Evolutionary conservation across 2,329 filamentous ascomycete species (phyloP), one percentile per base, ranked within the genome.

Genomic region (Colletotrichum cereale): DNA sequence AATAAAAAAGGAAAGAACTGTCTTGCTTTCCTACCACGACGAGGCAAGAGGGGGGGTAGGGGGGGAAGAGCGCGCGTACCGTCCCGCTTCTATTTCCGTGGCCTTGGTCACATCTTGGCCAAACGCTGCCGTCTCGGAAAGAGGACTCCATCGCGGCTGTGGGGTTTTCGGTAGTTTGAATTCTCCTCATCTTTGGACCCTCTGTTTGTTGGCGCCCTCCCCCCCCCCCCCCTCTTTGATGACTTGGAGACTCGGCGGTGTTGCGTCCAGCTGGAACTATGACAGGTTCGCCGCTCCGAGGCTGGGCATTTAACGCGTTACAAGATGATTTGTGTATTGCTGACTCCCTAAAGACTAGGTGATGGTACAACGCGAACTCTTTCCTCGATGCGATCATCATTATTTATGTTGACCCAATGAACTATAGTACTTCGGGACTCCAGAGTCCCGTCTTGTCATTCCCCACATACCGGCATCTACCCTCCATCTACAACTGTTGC

Each of bases 31-130:
- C 50, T 8, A 55, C 24, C 21, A 24, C 14, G n/a, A 24, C 14
- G 36, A 42, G 21, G 18, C 42, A 44, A 42, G 40, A 21, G 0
- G 38, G 5, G 18, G 6, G 18, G 6, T 5, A 18, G 18, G 7
- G 18, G 38, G 14, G 31, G 24, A 16, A n/a, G 8, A 36, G 24
- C 36, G 6, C 47, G 62, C 56, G 24, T 47, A n/a, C 16, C 47
- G 48, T 48, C 24, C 34, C 31, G 56, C 48, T 66, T 67, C 62
- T 67, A 62, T 67, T 62, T 62, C 21, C n/a, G 26, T 21, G 2
- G 18, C 12, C 48, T 67, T 66, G 56, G 44, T 29, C n/a, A n/a
- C n/a, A 62, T 67, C 62, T 67, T 62, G 67, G 67, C 56, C 34
- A 56, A 67, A 67, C 63, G 14, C 21, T 31, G 56, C 56, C 38